phyloP scores from a whole-genome alignment of 495 filamentous ascomycete genomes.

The Aspergillus kassunensis region DNA sequence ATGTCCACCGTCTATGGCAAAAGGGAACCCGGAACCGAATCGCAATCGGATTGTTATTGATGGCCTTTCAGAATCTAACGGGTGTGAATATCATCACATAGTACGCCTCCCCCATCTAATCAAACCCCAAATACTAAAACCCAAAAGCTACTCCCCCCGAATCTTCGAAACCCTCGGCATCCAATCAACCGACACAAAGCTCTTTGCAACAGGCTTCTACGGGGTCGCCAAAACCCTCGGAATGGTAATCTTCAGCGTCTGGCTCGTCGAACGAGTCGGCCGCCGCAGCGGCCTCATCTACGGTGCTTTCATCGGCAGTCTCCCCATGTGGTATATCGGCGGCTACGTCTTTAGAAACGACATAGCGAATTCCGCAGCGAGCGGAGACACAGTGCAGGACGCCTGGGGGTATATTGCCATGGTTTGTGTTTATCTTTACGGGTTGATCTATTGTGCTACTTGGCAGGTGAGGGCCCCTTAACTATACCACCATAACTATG shows the following conservation, averaged over 20 bases:
- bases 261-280: conserved; percentile 59
- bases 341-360: conserved; percentile 49
- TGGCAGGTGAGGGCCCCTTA: conserved; percentile 44
- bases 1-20: conserved; percentile 4
- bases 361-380: conserved; percentile 13
- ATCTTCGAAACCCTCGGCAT: conserved; percentile 50
- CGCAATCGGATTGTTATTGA: conserved; percentile 36
- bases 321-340: conserved; percentile 64
- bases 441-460: conserved; percentile 56
- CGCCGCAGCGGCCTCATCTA: conserved; percentile 58
- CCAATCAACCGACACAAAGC: conserved; percentile 20
- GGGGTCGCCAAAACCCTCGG: conserved; percentile 40
- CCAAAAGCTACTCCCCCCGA: conserved; percentile 45
- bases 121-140: conserved; percentile 36
- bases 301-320: conserved; percentile 46
- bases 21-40: conserved; percentile 48
- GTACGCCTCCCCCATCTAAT: conserved; percentile 20
- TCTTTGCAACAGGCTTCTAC: conserved; percentile 38
- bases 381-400: conserved; percentile 29
- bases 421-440: conserved; percentile 61
- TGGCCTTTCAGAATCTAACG: conserved; percentile 47
- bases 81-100: conserved; percentile 18
- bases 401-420: conserved; percentile 42
- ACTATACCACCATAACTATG: no score
- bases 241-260: conserved; percentile 53